phyloP scores from a whole-genome alignment of 2,329 filamentous ascomycete species.

The Keithomyces neogunnii region DNA sequence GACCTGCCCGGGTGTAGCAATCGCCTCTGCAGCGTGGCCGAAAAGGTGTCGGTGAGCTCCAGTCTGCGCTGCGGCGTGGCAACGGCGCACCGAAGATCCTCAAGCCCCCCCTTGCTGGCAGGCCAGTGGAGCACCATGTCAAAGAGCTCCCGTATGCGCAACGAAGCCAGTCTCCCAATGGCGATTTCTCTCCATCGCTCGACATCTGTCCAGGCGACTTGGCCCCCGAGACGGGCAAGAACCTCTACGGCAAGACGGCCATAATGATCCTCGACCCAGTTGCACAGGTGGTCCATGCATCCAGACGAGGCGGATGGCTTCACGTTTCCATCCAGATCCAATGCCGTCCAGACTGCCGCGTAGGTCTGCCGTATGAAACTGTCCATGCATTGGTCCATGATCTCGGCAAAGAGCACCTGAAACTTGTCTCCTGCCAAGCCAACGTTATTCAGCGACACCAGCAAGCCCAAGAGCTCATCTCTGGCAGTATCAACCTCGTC shows the following conservation, averaged over 20 bases:
- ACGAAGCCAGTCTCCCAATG: conserved; percentile 56
- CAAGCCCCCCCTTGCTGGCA: conserved; percentile 58
- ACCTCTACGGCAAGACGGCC: conserved; percentile 56
- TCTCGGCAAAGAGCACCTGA: conserved; percentile 62
- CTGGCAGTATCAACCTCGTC: conserved; percentile 30
- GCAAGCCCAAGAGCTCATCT: conserved; percentile 44
- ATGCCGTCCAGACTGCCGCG: conserved; percentile 48
- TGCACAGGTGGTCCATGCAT: conserved; percentile 49
- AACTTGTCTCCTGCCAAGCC: conserved; percentile 62
- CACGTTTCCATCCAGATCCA: conserved; percentile 12
- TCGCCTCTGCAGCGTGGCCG: conserved; percentile 53
- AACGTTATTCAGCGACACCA: conserved; percentile 52
- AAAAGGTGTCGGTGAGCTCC: conserved; percentile 62
- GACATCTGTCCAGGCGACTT: conserved; percentile 46
- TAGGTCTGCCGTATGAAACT: conserved; percentile 54
- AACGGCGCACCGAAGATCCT: conserved; percentile 64
- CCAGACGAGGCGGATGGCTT: conserved; percentile 16
- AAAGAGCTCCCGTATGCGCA: conserved; percentile 65
- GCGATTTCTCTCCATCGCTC: conserved; percentile 65
- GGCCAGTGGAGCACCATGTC: conserved; percentile 75
- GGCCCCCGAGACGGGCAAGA: conserved; percentile 36
- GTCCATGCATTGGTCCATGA: conserved; percentile 59
- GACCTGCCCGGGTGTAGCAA: conserved; percentile 69
- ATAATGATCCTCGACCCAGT: conserved; percentile 63
- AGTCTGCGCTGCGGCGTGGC: conserved; percentile 60